phyloP scores from a whole-genome alignment of 306 rosid genomes.

The Mimosa bimucronata region DNA sequence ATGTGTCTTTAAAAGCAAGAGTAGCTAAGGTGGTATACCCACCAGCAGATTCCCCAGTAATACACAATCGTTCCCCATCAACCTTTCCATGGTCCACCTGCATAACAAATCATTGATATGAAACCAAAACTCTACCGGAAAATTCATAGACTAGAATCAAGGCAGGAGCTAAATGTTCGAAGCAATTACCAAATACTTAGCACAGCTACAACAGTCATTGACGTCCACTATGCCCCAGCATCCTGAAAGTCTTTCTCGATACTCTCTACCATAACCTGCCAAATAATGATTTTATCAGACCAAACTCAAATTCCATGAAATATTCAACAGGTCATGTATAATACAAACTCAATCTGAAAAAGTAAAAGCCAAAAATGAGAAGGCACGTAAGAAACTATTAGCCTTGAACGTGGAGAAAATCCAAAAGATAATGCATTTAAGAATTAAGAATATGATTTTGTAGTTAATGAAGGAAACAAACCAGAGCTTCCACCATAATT shows the following conservation, averaged over 20 bases:
- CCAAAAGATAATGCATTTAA: too few relatives aligned
- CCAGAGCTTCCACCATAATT: conserved; percentile 99
- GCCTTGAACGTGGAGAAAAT: background rate
- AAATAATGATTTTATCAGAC: conserved; percentile 28
- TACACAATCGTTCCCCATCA: conserved; percentile 77
- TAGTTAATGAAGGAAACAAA: conserved; percentile 51
- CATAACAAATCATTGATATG: conserved; percentile 19
- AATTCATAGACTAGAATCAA: conserved; percentile 23
- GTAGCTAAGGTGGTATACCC: conserved; percentile 97
- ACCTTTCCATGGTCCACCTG: conserved; percentile 85
- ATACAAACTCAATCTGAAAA: background rate
- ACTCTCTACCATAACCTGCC: conserved; percentile 91
- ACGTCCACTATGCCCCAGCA: conserved; percentile 97
- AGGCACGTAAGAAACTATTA: background rate
- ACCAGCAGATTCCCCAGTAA: conserved; percentile 94
- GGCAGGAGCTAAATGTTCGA: conserved; percentile 9
- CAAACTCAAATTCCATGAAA: background rate
- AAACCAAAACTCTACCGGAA: background rate
- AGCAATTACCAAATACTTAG: conserved; percentile 74
- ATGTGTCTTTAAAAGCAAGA: conserved; percentile 77
- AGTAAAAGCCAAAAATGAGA: background rate
- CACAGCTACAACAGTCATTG: conserved; percentile 94
- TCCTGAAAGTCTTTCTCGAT: conserved; percentile 80
- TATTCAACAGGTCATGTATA: background rate
- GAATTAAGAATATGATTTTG: conserved; percentile 29